Base-by-base conservation (phyloP, 176 grass and related monocot genomes). In the Pontederia paniculata region DNA sequence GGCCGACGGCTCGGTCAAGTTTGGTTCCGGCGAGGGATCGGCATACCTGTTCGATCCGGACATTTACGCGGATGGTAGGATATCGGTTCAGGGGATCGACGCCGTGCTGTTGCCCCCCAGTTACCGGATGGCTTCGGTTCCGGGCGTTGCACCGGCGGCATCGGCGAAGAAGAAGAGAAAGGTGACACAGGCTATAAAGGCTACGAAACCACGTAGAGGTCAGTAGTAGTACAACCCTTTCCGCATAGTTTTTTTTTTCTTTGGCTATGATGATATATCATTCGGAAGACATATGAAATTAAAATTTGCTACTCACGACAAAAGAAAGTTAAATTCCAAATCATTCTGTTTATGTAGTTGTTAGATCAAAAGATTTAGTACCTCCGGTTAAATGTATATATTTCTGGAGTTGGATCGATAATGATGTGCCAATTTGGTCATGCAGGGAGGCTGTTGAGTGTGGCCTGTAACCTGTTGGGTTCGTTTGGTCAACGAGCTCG, bases 41-140 rank as follows among this genome's bases (percentile, higher is more conserved):
- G 81, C 86, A 2, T 78, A 89, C 67, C 66, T 89, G 43, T 81
- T 85, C 48, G 77, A 89, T 8, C 86, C 77, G 14, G 81, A 89
- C 18, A 85, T 89, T 50, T 89, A 89, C 81, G 76, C 81, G 21
- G 81, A 89, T 43, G 86, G 77, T 0, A 74, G 81, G 63, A 84
- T 85, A 73, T 91, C 87, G 2, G 75, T 91, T 21, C 78, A 91
- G 82, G 87, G 82, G 47, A 85, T 82, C 51, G 82, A 91, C 65
- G 81, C 78, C 4, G 75, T 85, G 22, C 74, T 90, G 41, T 67
- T 90, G 68, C 75, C 82, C 8, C 67, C 70, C 16, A 76, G 77
- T 4, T 71, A 79, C 41, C 66, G 28, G 2, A 23, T 61, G 0
- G 50, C 75, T 10, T 8, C 57, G 1, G 45, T 73, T 9, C 52